Base-by-base conservation (phyloP, 2,329 filamentous ascomycete species). In the Aspergillus eucalypticola region DNA sequence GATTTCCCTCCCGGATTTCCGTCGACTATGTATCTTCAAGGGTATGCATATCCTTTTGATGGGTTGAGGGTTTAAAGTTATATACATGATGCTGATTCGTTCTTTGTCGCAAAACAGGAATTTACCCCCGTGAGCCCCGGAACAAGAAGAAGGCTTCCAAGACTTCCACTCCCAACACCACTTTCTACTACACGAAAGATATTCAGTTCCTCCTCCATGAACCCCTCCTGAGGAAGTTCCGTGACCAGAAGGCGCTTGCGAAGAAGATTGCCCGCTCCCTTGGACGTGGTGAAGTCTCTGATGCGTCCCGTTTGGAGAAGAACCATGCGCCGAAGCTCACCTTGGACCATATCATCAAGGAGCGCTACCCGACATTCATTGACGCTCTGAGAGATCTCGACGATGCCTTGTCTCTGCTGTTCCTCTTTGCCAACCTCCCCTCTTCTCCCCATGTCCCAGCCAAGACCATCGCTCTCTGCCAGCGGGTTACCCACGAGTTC, bases 11-110 rank as follows among this genome's bases (percentile, higher is more conserved):
- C 92, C 93, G 68, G 95, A 99, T 81, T 99, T 99, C 81, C 89
- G 95, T 80, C 90, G 96, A 81, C 85, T 99, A 75, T 99, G 95
- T 82, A 99, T 99, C 78, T 99, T 96, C 89, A 98, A 98, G 83
- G 95, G 85, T 83, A 72, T 46, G 64, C 60, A 7, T 60, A 10
- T 48, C 2, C 8, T 7, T 8, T 27, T 3, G 4, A 17, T 4
- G 15, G 42, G 39, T 2, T 4, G 8, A 44, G 13, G 25, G 3
- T 49, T n/a, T n/a, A 2, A 13, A 41, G n/a, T 25, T 3, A 39
- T 39, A 41, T 48, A 54, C 46, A 48, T 39, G 55, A 64, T 59
- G 11, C 57, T 70, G 58, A 71, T 13, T 65, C 13, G 27, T 17
- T 29, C 51, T 48, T 60, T 39, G 50, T 55, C 58, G 25, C 53